Evolutionary conservation across 1,284 basidiomycete genomes (phyloP), one percentile per base, ranked within the genome.

Genomic region (Boletus smithii): DNA sequence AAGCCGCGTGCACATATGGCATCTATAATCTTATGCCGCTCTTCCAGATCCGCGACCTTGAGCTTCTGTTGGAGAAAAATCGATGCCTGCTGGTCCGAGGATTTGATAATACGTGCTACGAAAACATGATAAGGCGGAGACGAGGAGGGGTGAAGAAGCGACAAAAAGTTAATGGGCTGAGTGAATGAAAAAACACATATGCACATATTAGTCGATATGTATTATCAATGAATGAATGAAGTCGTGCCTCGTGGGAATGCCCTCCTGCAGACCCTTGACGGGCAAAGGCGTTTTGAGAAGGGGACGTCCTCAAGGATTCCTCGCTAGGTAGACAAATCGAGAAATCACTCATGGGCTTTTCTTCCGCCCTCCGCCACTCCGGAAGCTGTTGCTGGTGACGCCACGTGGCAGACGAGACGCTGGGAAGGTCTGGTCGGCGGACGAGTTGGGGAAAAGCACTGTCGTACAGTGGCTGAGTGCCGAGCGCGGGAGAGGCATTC

Each of bases 31-130:
- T 88, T 88, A 8, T 74, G 76, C 2, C 88, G 74, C 60, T 89
- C 88, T 43, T 81, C 78, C n/a, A 73, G 55, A 56, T 89, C 87
- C 6, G 88, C 88, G 11, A 89, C 86, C 63, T 91, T 91, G 53
- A 91, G 75, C 62, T 91, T 91, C 63, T 91, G 88, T 59, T 91
- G 87, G 33, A 90, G 71, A 60, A 91, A 91, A 39, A 91, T 90
- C n/a, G 85, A 88, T 10, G 88, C 88, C 58, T 91, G 88, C 59
- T 91, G 88, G 60, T 91, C 88, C 6, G 87, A 89, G 5, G 81
- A 84, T 67, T 86, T 88, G 73, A 90, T 87, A 58, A 91, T 90
- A 22, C 88, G 82, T 14, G 79, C 73, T 13, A 90, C 88, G 56
- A 91, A 89, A 44, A 86, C 71, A 49, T 78, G 77, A 57, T 91